These are phyloP conservation scores for Simmondsia chinensis DNA, from an alignment of 148 eudicot genomes.

Conservation along the genomic window DNA sequence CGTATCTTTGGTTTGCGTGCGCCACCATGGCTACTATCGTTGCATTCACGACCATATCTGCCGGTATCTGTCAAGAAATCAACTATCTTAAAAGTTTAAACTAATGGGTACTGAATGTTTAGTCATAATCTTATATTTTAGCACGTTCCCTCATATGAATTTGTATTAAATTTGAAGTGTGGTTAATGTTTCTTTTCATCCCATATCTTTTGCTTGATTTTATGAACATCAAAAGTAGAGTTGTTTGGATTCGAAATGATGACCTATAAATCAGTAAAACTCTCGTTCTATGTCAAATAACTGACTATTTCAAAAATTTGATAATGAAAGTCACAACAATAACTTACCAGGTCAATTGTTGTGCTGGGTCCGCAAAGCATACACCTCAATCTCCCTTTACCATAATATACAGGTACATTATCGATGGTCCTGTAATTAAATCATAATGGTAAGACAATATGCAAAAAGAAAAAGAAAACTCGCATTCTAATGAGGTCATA, in stretches of 20 bases:
- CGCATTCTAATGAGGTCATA: too few species aligned
- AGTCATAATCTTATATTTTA: not conserved
- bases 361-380: conserved; percentile 38
- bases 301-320: too few species aligned
- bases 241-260: too few species aligned
- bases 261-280: too few species aligned
- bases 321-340: not conserved
- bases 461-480: not conserved
- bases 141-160: too few species aligned
- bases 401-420: conserved; percentile 53
- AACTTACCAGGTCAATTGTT: conserved; percentile 34
- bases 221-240: too few species aligned
- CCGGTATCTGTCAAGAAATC: conserved; percentile 60
- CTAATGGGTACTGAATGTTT: too few species aligned
- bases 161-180: too few species aligned
- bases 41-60: conserved; percentile 51
- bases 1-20: conserved; percentile 20
- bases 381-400: conserved; percentile 48
- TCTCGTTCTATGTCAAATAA: too few species aligned
- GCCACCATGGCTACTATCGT: conserved; percentile 36
- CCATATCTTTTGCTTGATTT: too few species aligned
- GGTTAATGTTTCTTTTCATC: too few species aligned
- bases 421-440: conserved; percentile 60
- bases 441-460: not conserved
- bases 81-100: too few species aligned